These are phyloP conservation scores for Colletotrichum coccodes DNA, from an alignment of 2,329 filamentous ascomycete species.

Conservation along the genomic window DNA sequence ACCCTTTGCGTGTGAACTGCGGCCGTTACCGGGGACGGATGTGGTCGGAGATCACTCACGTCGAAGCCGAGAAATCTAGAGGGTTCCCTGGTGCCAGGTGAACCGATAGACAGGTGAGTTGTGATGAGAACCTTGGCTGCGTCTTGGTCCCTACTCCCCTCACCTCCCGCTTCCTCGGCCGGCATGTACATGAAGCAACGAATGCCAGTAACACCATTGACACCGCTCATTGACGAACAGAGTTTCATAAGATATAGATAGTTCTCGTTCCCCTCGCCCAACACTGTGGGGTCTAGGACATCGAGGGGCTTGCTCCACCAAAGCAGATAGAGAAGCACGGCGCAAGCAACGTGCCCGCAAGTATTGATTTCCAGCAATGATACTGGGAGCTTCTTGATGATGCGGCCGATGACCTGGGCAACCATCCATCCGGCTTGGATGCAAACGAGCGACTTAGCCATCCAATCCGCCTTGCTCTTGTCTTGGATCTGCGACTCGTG, in stretches of 20 bases:
- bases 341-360: conserved; percentile 45
- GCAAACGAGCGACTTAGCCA: conserved; percentile 45
- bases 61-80: conserved; percentile 27
- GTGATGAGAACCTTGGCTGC: conserved; percentile 8
- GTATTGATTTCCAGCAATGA: conserved; percentile 48
- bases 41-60: conserved; percentile 14
- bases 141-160: background rate
- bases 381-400: conserved; percentile 43
- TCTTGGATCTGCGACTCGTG: conserved; percentile 41
- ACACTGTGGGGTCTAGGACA: conserved; percentile 15
- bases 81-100: conserved; percentile 18
- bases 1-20: background rate
- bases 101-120: conserved; percentile 24
- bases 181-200: conserved; percentile 26
- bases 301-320: conserved; percentile 46
- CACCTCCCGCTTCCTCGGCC: background rate
- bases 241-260: conserved; percentile 8
- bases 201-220: conserved; percentile 22
- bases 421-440: conserved; percentile 51
- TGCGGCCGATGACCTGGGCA: conserved; percentile 44
- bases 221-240: conserved; percentile 20
- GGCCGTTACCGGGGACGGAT: background rate
- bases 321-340: conserved; percentile 43
- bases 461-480: conserved; percentile 46
- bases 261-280: background rate